Percentiles rank a stretch among this genome's conserved stretches.
Evolutionary conservation across 1,139 yeast species (phyloP).

Genomic region (Diutina siamensis): DNA sequence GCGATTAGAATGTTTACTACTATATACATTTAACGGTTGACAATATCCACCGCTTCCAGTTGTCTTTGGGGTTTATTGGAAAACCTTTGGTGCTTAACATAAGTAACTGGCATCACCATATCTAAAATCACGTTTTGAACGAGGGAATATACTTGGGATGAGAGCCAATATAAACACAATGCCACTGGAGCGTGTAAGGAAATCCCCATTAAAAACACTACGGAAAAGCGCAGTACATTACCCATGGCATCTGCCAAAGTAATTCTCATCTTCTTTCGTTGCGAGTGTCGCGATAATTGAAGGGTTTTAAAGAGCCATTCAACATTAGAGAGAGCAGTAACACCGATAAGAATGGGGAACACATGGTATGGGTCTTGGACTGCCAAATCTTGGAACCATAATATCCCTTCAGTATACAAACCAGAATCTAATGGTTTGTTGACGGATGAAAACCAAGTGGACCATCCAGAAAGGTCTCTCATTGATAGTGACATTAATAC

Average conservation of each 20-base stretch:
- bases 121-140: conserved; percentile 69
- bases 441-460: conserved; percentile 34
- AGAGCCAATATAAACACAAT: conserved; percentile 72
- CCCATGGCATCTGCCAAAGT: conserved; percentile 49
- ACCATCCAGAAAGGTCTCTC: conserved; percentile 69
- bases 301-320: conserved; percentile 63
- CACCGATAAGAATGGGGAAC: conserved; percentile 62
- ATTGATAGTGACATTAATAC: conserved; percentile 64
- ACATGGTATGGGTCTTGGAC: conserved; percentile 50
- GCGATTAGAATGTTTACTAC: neutral
- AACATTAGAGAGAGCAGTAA: conserved; percentile 59
- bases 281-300: conserved; percentile 27
- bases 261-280: conserved; percentile 35
- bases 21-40: neutral
- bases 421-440: conserved; percentile 44
- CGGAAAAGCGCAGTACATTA: conserved; percentile 61
- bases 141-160: conserved; percentile 68
- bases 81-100: neutral
- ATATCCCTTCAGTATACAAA: conserved; percentile 41
- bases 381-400: conserved; percentile 53
- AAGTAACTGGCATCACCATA: conserved; percentile 41
- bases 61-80: neutral
- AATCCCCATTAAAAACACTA: conserved; percentile 72
- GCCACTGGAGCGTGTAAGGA: conserved; percentile 82
- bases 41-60: neutral